A percentile compares a stretch with the other conserved stretches of the same genome.
Conservation (phyloP, 73 alveolate species). For the Tetrahymena thermophila region DNA sequence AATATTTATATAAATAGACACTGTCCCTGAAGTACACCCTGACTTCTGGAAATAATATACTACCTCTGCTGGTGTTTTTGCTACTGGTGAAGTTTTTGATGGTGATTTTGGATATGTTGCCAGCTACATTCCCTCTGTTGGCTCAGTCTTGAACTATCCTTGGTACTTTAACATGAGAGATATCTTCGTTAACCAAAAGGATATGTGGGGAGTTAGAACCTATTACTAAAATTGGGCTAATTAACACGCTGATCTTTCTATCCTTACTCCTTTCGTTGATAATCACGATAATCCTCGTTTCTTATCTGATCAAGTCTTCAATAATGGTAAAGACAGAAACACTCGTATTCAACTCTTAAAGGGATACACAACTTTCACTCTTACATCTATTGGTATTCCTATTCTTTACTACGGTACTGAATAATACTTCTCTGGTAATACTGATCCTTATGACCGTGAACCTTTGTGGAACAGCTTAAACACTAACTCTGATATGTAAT, state of each 20-base stretch:
- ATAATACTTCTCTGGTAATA: constrained; percentile 87
- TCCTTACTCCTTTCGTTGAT: constrained; percentile 64
- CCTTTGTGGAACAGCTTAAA: constrained; percentile 56
- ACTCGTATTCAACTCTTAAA: constrained; percentile 35
- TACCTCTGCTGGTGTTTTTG: constrained; percentile 71
- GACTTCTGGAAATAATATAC: constrained; percentile 86
- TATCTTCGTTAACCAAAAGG: constrained; percentile 46
- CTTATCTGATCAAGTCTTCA: constrained; percentile 45
- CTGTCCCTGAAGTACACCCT: constrained; percentile 75
- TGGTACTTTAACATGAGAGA: constrained; percentile 66
- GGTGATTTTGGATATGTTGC: constrained; percentile 55
- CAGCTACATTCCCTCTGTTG: constrained; percentile 68
- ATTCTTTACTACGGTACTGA: constrained; percentile 93
- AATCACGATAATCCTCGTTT: constrained; percentile 94
- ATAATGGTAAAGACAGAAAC: constrained; percentile 5
- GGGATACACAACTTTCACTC: constrained; percentile 75
- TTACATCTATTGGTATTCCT: constrained; percentile 88
- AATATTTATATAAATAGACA: constrained; percentile 43
- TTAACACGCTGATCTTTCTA: constrained; percentile 15
- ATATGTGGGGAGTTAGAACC: constrained; percentile 44
- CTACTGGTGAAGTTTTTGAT: constrained; percentile 80
- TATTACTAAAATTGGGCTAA: constrained; percentile 3
- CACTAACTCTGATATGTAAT: not conserved
- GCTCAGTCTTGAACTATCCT: constrained; percentile 88
- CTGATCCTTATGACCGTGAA: constrained; percentile 92